Percentiles rank a stretch among this genome's conserved stretches.
phyloP scores from a whole-genome alignment of 1,284 basidiomycete genomes.

The Sphaerobolus stellatus region DNA sequence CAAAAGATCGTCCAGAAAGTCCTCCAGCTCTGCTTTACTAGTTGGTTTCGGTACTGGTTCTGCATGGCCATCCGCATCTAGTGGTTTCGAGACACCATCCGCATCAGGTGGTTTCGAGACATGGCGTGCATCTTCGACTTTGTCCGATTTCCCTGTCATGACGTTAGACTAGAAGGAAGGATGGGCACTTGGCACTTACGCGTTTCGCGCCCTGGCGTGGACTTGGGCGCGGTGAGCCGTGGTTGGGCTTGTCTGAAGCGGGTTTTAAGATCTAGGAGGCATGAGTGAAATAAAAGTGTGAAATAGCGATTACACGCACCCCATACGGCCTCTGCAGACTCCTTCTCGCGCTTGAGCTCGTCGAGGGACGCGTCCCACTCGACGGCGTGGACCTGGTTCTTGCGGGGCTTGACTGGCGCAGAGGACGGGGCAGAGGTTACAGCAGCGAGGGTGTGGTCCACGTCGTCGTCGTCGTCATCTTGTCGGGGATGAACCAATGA shows the following conservation, averaged over 20 bases:
- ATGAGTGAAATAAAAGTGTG: neutral
- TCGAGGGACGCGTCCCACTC: slow-evolving; percentile 68
- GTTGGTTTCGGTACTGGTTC: slow-evolving; percentile 16
- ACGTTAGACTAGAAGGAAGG: neutral
- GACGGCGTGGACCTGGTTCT: slow-evolving; percentile 62
- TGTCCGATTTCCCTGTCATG: neutral
- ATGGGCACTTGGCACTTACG: neutral
- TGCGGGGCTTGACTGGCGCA: slow-evolving; percentile 29
- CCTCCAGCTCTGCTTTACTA: slow-evolving; percentile 64
- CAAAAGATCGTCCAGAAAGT: slow-evolving; percentile 71
- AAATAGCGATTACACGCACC: slow-evolving; percentile 40
- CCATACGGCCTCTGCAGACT: slow-evolving; percentile 67
- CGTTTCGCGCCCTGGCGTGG: neutral
- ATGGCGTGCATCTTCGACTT: slow-evolving; percentile 9
- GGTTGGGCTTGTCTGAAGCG: slow-evolving; percentile 50
- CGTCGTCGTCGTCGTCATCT: slow-evolving; percentile 55
- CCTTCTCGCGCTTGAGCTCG: slow-evolving; percentile 63
- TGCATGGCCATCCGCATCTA: neutral
- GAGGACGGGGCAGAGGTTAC: slow-evolving; percentile 35
- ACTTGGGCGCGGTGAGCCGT: slow-evolving; percentile 1
- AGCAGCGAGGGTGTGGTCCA: slow-evolving; percentile 59
- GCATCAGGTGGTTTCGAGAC: neutral
- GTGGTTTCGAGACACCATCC: neutral
- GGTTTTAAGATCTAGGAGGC: slow-evolving; percentile 59
- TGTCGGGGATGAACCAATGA: slow-evolving; percentile 26